Evolutionary conservation across 306 rosid species (phyloP), one percentile per base, ranked within the genome.

Genomic region (Dryas octopetala): DNA sequence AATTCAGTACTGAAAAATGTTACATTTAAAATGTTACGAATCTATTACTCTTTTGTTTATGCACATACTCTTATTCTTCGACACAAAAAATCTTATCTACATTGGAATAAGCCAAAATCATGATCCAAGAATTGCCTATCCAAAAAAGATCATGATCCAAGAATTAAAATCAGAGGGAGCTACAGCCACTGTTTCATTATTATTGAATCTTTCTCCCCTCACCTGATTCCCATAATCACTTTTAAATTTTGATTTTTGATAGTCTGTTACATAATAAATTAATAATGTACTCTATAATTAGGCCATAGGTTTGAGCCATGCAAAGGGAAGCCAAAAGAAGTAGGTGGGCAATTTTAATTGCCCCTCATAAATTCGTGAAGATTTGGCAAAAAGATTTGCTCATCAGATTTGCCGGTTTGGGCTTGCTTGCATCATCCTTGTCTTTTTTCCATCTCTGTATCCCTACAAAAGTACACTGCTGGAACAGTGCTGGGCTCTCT

Each of bases 401-500:
- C 76, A 68, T 84, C 81, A 83, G 50, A 71, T 57, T 62, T 23
- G 23, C 23, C 23, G 38, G 3, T 1, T 74, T 60, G 79, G 69
- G 74, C 32, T 64, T 80, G 85, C 89, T 85, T 85, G 84, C 92
- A 72, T 91, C 91, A 91, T 53, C 79, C 55, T 19, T 77, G 78
- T 74, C 51, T 40, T 3, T 70, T 43, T 60, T 45, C 55, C 60
- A 68, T 74, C 65, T 32, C 38, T 32, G 38, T 32, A 32, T 32
- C 38, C 38, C 38, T 59, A 16, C 74, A 62, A 59, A 57, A 81
- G 87, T 73, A 82, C 91, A 80, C 84, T 79, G 80, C 67, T 61
- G 15, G 17, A 78, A 85, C 84, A 85, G 84, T 80, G 50, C 1
- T 63, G 41, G 50, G 49, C 48, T 62, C 77, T 62, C 75, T 76